Conservation (phyloP, 768 basidiomycete species). For the Lentinula sp. region DNA sequence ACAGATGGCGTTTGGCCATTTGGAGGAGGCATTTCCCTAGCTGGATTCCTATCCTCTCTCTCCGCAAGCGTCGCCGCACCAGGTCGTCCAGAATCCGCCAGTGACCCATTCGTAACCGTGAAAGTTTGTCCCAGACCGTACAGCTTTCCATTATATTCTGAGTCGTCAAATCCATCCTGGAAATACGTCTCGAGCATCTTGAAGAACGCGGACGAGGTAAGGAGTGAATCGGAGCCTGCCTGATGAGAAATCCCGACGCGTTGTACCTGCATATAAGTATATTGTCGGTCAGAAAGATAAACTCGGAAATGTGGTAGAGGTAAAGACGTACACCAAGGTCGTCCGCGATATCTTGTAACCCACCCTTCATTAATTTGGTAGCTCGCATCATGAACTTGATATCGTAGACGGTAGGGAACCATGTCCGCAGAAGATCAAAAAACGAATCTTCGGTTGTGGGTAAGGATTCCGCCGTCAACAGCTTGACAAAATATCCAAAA, state of each 20-base stretch:
- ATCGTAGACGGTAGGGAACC: constrained; percentile 97
- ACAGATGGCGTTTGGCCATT: constrained; percentile 34
- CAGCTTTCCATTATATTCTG: constrained; percentile 75
- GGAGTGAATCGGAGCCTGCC: constrained; percentile 94
- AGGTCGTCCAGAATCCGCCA: constrained; percentile 44
- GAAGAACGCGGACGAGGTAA: constrained; percentile 94
- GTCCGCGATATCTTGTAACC: constrained; percentile 92
- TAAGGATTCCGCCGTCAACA: constrained; percentile 79
- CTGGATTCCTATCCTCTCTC: constrained; percentile 58
- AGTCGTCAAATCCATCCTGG: constrained; percentile 80
- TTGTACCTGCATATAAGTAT: constrained; percentile 60
- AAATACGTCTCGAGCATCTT: constrained; percentile 93
- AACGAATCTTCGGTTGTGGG: constrained; percentile 88
- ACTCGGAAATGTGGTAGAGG: neutral
- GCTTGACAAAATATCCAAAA: constrained; percentile 96
- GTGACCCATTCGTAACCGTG: constrained; percentile 57
- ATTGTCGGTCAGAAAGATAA: neutral
- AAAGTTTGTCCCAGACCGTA: constrained; percentile 83
- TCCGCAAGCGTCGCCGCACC: constrained; percentile 81
- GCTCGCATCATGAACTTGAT: constrained; percentile 95
- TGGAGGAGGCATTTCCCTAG: constrained; percentile 49
- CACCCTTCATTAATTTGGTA: constrained; percentile 81
- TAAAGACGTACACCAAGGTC: constrained; percentile 76
- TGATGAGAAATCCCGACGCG: constrained; percentile 91
- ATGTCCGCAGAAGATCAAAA: constrained; percentile 78